These are phyloP conservation scores for Amauroascus niger DNA, from an alignment of 2,329 filamentous ascomycete genomes.

Conservation along the genomic window DNA sequence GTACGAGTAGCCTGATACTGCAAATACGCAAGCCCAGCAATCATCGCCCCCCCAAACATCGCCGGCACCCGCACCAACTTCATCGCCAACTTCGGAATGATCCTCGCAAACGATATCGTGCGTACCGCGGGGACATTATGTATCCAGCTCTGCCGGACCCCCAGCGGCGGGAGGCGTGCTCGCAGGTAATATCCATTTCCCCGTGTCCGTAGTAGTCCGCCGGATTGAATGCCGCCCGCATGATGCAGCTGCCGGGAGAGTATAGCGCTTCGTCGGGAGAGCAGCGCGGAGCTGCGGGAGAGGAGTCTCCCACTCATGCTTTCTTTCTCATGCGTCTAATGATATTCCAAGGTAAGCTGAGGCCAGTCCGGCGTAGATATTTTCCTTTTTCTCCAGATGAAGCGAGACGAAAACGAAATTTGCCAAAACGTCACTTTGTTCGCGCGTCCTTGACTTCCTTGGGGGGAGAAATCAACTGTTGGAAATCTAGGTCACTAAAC, in stretches of 20 bases:
- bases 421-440: too few relatives aligned
- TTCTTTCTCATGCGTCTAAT: slow-evolving; percentile 29
- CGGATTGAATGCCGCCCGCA: slow-evolving; percentile 47
- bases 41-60: slow-evolving; percentile 78
- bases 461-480: too few relatives aligned
- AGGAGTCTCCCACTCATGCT: slow-evolving; percentile 65
- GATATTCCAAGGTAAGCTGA: background rate
- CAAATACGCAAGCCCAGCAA: slow-evolving; percentile 81
- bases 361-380: too few relatives aligned
- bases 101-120: slow-evolving; percentile 56
- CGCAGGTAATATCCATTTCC: slow-evolving; percentile 42
- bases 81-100: slow-evolving; percentile 74
- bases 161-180: slow-evolving; percentile 44
- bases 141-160: slow-evolving; percentile 72
- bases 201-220: slow-evolving; percentile 60
- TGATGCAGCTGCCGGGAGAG: slow-evolving; percentile 56
- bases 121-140: slow-evolving; percentile 64
- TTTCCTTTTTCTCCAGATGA: background rate
- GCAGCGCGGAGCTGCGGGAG: slow-evolving; percentile 60
- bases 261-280: slow-evolving; percentile 50
- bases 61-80: slow-evolving; percentile 84
- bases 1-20: slow-evolving; percentile 89
- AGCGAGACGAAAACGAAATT: too few relatives aligned
- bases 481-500: too few relatives aligned
- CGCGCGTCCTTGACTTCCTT: too few relatives aligned